These are phyloP conservation scores for Lactarius akahatsu DNA, from an alignment of 768 basidiomycete species.

Conservation along the genomic window DNA sequence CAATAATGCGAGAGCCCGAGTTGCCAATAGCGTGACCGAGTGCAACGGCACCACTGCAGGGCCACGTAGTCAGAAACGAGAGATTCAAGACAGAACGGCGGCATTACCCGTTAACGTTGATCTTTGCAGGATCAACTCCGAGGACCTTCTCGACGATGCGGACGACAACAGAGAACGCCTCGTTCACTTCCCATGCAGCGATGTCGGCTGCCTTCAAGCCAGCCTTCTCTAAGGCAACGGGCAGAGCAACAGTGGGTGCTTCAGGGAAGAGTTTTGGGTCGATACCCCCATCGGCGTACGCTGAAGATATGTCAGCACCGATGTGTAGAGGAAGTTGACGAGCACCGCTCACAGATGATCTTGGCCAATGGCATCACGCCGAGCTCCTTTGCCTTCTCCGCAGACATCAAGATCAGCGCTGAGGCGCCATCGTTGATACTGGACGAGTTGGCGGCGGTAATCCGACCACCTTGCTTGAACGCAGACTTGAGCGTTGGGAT, in stretches of 20 bases:
- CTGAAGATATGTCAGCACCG: slow-evolving; percentile 42
- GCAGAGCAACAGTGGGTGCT: slow-evolving; percentile 90
- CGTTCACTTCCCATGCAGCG: slow-evolving; percentile 92
- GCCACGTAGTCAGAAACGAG: slow-evolving; percentile 11
- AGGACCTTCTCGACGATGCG: slow-evolving; percentile 88
- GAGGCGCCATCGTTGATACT: slow-evolving; percentile 95
- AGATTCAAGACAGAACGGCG: slow-evolving; percentile 15
- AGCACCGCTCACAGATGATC: slow-evolving; percentile 72
- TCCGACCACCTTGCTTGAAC: slow-evolving; percentile 85
- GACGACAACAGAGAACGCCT: slow-evolving; percentile 95
- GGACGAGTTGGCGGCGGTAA: slow-evolving; percentile 97
- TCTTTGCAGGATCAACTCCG: slow-evolving; percentile 78
- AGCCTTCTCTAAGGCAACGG: slow-evolving; percentile 83
- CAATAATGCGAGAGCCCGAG: slow-evolving; percentile 91
- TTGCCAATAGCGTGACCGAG: slow-evolving; percentile 96
- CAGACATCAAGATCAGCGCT: slow-evolving; percentile 92
- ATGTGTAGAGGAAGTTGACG: slow-evolving; percentile 12
- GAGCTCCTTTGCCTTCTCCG: slow-evolving; percentile 87
- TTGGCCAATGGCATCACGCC: slow-evolving; percentile 92
- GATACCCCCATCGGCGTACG: slow-evolving; percentile 95
- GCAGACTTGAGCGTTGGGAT: slow-evolving; percentile 84
- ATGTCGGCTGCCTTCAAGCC: slow-evolving; percentile 83
- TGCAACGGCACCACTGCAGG: slow-evolving; percentile 86
- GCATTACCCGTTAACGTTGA: slow-evolving; percentile 84
- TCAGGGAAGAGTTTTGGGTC: slow-evolving; percentile 97